These are phyloP conservation scores for Calocera viscosa DNA, from an alignment of 768 basidiomycete species.

Conservation along the genomic window DNA sequence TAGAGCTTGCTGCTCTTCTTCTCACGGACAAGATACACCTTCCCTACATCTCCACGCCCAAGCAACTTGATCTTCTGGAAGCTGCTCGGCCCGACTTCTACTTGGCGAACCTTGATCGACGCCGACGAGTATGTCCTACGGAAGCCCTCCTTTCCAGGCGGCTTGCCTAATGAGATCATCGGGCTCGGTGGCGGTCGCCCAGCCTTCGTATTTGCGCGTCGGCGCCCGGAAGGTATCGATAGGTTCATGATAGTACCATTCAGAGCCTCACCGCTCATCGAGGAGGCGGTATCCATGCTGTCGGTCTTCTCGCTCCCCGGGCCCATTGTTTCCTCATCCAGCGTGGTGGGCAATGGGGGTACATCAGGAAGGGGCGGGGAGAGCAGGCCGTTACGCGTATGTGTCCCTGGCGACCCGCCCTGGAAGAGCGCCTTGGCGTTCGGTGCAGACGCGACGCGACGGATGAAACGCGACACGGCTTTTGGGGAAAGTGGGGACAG, in stretches of 20 bases:
- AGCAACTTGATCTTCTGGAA: conserved; percentile 96
- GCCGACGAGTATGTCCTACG: conserved; percentile 93
- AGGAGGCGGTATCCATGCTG: conserved; percentile 28
- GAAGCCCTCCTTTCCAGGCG: conserved; percentile 55
- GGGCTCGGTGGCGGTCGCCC: conserved; percentile 23
- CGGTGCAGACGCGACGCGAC: conserved; percentile 91
- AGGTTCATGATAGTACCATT: conserved; percentile 13
- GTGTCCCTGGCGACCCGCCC: conserved; percentile 37
- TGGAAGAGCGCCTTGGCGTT: conserved; percentile 85
- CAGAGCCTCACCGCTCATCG: conserved; percentile 37
- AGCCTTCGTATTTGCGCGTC: conserved; percentile 17
- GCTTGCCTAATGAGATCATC: conserved; percentile 24
- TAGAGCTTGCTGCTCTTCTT: conserved; percentile 94
- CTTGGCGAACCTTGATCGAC: conserved; percentile 88
- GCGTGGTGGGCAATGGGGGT: conserved; percentile 41
- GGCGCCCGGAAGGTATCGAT: conserved; percentile 14
- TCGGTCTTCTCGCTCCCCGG: background rate
- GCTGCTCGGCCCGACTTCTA: conserved; percentile 86
- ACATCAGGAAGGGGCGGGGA: conserved; percentile 49
- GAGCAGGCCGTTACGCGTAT: conserved; percentile 61
- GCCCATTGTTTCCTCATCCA: conserved; percentile 27
- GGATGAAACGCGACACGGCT: conserved; percentile 71
- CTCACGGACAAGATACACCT: conserved; percentile 95
- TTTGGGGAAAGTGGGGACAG: conserved; percentile 13
- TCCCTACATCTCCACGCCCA: conserved; percentile 97